These are phyloP conservation scores for Chaetomium tenue DNA, from an alignment of 495 filamentous ascomycete genomes.

Conservation along the genomic window DNA sequence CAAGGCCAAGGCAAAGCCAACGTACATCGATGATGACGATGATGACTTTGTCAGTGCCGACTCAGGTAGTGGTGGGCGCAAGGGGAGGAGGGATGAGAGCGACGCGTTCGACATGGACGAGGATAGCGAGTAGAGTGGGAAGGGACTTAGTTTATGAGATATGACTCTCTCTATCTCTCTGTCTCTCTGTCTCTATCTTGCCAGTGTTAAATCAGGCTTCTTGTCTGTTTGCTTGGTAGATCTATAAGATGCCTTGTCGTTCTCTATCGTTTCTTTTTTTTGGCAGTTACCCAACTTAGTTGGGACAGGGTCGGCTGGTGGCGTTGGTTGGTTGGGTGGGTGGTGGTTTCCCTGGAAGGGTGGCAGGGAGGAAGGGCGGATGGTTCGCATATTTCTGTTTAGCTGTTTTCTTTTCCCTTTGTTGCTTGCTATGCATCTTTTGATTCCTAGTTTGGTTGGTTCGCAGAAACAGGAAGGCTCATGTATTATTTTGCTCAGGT, in stretches of 20 bases:
- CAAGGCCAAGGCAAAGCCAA: conserved; percentile 42
- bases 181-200: background rate
- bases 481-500: background rate
- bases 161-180: background rate
- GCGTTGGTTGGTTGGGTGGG: background rate
- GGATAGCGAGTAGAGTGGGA: conserved; percentile 24
- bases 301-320: background rate
- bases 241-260: background rate
- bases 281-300: background rate
- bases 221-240: background rate
- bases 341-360: background rate
- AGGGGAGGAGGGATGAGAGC: conserved; percentile 8
- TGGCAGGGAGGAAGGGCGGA: background rate
- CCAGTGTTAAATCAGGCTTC: background rate
- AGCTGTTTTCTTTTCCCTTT: background rate
- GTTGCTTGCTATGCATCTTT: background rate
- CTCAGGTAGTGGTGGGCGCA: background rate
- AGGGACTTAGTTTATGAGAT: background rate
- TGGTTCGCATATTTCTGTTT: background rate
- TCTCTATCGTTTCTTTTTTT: background rate
- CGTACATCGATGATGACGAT: conserved; percentile 44
- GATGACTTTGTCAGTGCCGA: conserved; percentile 15
- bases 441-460: background rate
- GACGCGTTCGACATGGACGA: conserved; percentile 32
- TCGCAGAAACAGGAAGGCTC: background rate